A percentile compares a stretch with the other conserved stretches of the same genome.
phyloP scores from a whole-genome alignment of 139 green algal genomes.

The Astrephomene gubernaculifera region DNA sequence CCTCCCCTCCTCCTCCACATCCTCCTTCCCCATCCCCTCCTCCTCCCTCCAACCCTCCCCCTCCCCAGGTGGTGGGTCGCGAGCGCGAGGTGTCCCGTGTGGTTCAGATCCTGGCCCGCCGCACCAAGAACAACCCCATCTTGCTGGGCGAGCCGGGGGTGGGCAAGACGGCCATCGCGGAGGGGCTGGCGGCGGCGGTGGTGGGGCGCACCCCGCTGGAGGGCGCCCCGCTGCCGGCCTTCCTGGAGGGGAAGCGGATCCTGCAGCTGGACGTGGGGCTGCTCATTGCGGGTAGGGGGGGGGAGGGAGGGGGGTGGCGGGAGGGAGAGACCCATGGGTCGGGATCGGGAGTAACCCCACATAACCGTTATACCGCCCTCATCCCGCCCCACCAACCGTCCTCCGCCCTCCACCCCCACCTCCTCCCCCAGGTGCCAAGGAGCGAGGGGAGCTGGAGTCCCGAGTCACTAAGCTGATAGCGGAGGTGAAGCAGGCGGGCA shows the following conservation, averaged over 20 bases:
- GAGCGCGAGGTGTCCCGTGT: slow-evolving; percentile 86
- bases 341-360: too few relatives aligned
- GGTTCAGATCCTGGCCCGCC: slow-evolving; percentile 90
- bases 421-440: slow-evolving; percentile 75
- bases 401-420: not conserved
- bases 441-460: slow-evolving; percentile 97
- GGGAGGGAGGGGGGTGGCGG: not conserved
- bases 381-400: not conserved
- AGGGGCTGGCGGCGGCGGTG: slow-evolving; percentile 93
- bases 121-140: slow-evolving; percentile 97
- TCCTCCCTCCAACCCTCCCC: not conserved
- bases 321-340: too few relatives aligned
- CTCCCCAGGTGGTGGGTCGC: slow-evolving; percentile 84
- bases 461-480: slow-evolving; percentile 91
- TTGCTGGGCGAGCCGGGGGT: slow-evolving; percentile 97
- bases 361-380: too few relatives aligned
- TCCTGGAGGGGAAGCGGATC: slow-evolving; percentile 91
- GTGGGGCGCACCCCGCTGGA: slow-evolving; percentile 66
- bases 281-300: slow-evolving; percentile 85
- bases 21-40: not conserved
- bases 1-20: not conserved
- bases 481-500: slow-evolving; percentile 76
- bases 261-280: slow-evolving; percentile 94
- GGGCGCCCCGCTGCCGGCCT: slow-evolving; percentile 81
- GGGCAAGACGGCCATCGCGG: slow-evolving; percentile 92